These are phyloP conservation scores for Akebia trifoliata DNA, from an alignment of 164 flowering plant species.

Conservation along the genomic window DNA sequence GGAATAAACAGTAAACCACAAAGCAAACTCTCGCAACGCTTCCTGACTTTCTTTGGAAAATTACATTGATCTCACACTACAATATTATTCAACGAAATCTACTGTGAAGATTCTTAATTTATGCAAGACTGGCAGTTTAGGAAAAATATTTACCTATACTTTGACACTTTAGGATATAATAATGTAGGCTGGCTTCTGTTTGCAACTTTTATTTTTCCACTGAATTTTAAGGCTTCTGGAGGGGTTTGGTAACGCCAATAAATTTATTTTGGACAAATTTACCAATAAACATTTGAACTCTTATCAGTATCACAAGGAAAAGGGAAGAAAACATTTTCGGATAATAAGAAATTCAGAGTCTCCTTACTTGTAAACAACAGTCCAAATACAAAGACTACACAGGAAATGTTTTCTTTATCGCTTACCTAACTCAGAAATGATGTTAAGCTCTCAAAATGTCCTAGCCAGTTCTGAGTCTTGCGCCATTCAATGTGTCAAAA, in stretches of 20 bases:
- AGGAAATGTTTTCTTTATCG: neutral
- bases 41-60: neutral
- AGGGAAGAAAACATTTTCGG: neutral
- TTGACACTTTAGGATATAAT: neutral
- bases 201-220: no score
- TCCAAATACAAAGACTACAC: neutral
- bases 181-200: no score
- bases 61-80: conserved; percentile 2
- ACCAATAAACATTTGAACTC: neutral
- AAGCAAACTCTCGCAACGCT: neutral
- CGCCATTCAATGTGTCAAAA: no score
- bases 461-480: no score
- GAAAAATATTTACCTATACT: neutral
- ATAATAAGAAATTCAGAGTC: neutral
- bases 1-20: conserved; percentile 2
- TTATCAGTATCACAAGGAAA: no score
- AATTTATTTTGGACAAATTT: neutral
- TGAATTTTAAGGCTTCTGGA: no score
- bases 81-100: neutral
- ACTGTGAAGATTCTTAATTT: neutral
- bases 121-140: neutral
- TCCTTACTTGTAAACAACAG: neutral
- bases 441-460: neutral
- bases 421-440: neutral
- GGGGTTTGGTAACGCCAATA: no score